Evolutionary conservation across 495 filamentous ascomycete genomes (phyloP), one percentile per base, ranked within the genome.

Genomic region (Hyphodiscus hymeniophilus): DNA sequence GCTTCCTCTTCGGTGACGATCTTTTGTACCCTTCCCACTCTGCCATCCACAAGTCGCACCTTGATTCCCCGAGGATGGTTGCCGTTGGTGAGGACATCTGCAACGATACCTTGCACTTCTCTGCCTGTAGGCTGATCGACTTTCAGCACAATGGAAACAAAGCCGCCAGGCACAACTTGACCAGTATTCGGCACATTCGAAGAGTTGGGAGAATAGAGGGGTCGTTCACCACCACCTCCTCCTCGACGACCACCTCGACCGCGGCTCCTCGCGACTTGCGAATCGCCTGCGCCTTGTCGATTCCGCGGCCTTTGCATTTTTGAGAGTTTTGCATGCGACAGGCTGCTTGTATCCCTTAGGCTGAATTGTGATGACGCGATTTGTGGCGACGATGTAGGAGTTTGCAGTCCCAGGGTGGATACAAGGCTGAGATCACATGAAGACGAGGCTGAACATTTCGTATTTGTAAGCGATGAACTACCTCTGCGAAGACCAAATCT

Each of bases 1-100:
- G 62, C 48, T 4, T 56, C 47, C 17, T 57, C 52, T 17, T 47
- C 43, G 10, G 47, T 56, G 15, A 56, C 65, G 56, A 81, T 69
- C 50, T 62, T 68, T 60, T 87, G 83, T 24, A 87, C 82, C 26
- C 84, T 63, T 2, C 84, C 84, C 13, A 87, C 71, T 38, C 79
- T 67, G 4, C 84, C 84, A 61, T 85, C 79, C 13, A 64, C 58
- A 1, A 87, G 64, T 2, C 81, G 74, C 13, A 89, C 84, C 65
- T 89, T 89, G 64, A 89, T 82, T 40, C 84, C 84, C 24, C 80
- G 69, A n/a, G 80, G 78, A 52, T 89, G 84, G 45, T 86, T 73
- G 11, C 81, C 82, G 7, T 67, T 59, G n/a, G 84, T 87, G 17
- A 87, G 65, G 6, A 87, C 61, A 16, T 82, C 74, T 24, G 64